phyloP scores from a whole-genome alignment of 106 monocot species.

The Dendrobium nobile region DNA sequence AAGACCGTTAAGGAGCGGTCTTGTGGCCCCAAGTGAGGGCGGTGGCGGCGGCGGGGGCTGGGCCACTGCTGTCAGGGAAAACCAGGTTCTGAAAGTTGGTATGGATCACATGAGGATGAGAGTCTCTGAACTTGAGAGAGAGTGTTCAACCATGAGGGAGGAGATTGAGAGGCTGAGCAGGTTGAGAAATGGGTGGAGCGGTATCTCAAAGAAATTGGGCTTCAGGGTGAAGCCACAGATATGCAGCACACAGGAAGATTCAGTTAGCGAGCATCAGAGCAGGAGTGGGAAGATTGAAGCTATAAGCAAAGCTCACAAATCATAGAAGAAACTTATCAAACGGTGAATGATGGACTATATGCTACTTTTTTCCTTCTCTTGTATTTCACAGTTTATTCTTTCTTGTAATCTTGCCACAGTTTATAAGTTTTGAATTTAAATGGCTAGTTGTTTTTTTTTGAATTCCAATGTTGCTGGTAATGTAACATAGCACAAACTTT shows the following conservation, averaged over 20 bases:
- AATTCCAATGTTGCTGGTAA: too few species aligned
- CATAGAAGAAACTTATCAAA: neutral
- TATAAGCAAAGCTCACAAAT: neutral
- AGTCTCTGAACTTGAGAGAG: constrained; percentile 54
- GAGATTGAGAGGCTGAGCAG: constrained; percentile 43
- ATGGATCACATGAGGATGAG: constrained; percentile 35
- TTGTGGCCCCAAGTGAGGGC: constrained; percentile 8
- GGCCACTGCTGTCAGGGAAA: constrained; percentile 12
- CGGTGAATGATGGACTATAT: too few species aligned
- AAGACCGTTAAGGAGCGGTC: constrained; percentile 25
- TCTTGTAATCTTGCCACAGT: too few species aligned
- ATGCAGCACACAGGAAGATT: constrained; percentile 7
- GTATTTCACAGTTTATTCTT: too few species aligned
- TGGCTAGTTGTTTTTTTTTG: too few species aligned
- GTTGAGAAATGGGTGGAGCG: constrained; percentile 23
- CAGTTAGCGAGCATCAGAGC: neutral
- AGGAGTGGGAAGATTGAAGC: neutral
- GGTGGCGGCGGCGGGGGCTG: neutral
- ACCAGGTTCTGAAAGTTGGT: constrained; percentile 27
- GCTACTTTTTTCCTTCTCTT: too few species aligned
- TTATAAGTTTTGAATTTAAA: too few species aligned
- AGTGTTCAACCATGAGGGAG: constrained; percentile 51
- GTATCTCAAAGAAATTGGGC: constrained; percentile 27
- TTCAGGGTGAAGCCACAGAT: constrained; percentile 29
- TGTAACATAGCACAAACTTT: too few species aligned